phyloP scores from a whole-genome alignment of 1,139 yeast species.

The Sugiyamaella neomexicana region DNA sequence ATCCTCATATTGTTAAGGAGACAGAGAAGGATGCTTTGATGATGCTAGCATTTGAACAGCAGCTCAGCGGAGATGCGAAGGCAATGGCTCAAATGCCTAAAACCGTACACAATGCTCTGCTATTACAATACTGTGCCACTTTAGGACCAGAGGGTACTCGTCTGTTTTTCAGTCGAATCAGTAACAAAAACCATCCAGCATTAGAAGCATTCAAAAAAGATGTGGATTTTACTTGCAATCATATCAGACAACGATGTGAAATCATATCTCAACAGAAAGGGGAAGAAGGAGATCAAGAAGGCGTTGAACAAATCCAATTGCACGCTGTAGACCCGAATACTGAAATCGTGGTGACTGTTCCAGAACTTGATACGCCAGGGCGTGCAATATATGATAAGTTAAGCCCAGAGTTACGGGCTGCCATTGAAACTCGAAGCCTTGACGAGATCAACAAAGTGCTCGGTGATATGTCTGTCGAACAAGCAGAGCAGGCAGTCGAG shows the following conservation, averaged over 20 bases:
- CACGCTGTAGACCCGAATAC: slow-evolving; percentile 85
- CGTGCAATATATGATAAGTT: slow-evolving; percentile 51
- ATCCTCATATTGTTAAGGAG: slow-evolving; percentile 71
- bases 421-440: slow-evolving; percentile 67
- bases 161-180: slow-evolving; percentile 67
- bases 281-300: slow-evolving; percentile 49
- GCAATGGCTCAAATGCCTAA: slow-evolving; percentile 50
- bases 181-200: slow-evolving; percentile 58
- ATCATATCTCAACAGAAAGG: slow-evolving; percentile 53
- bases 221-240: slow-evolving; percentile 66
- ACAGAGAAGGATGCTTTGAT: slow-evolving; percentile 89
- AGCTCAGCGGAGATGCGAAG: slow-evolving; percentile 58
- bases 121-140: slow-evolving; percentile 74
- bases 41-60: slow-evolving; percentile 89
- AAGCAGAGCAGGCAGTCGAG: slow-evolving; percentile 77
- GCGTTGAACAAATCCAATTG: slow-evolving; percentile 80
- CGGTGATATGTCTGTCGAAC: slow-evolving; percentile 69
- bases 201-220: slow-evolving; percentile 68
- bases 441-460: slow-evolving; percentile 84
- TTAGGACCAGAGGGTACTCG: slow-evolving; percentile 59
- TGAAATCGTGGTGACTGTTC: slow-evolving; percentile 70
- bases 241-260: slow-evolving; percentile 73
- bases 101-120: slow-evolving; percentile 74
- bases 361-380: slow-evolving; percentile 49
- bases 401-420: slow-evolving; percentile 66